These are phyloP conservation scores for Penicillium nucicola DNA, from an alignment of 495 filamentous ascomycete genomes.

Conservation along the genomic window DNA sequence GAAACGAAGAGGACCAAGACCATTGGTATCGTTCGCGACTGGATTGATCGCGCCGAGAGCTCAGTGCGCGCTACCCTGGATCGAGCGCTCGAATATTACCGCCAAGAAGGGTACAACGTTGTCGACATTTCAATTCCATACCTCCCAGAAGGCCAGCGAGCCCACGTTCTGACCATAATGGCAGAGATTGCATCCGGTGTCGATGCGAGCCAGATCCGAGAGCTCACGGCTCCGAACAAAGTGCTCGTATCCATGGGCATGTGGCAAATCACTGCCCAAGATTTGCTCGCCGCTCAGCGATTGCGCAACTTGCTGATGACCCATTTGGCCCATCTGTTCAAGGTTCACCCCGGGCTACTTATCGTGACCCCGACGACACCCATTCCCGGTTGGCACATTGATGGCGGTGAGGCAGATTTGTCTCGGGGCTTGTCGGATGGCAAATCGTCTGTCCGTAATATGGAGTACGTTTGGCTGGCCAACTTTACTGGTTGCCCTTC, in stretches of 20 bases:
- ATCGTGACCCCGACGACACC: slow-evolving; percentile 80
- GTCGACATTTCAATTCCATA: slow-evolving; percentile 76
- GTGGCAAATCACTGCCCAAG: slow-evolving; percentile 58
- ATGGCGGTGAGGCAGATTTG: slow-evolving; percentile 48
- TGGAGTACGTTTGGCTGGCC: slow-evolving; percentile 87
- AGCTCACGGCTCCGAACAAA: slow-evolving; percentile 68
- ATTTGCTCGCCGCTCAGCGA: slow-evolving; percentile 72
- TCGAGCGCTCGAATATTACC: slow-evolving; percentile 59
- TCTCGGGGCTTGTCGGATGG: slow-evolving; percentile 69
- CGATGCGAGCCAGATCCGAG: slow-evolving; percentile 34
- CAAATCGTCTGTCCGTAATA: slow-evolving; percentile 68
- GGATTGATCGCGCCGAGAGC: slow-evolving; percentile 67
- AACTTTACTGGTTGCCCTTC: slow-evolving; percentile 81
- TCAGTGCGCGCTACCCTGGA: slow-evolving; percentile 59
- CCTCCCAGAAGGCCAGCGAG: slow-evolving; percentile 68
- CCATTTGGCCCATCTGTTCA: slow-evolving; percentile 72
- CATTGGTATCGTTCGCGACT: slow-evolving; percentile 72
- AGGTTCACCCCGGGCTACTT: slow-evolving; percentile 68
- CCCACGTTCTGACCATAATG: slow-evolving; percentile 81
- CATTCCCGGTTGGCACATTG: slow-evolving; percentile 69
- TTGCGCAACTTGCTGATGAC: slow-evolving; percentile 76
- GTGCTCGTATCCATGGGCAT: slow-evolving; percentile 63
- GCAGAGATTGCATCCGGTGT: slow-evolving; percentile 54
- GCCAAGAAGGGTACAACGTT: slow-evolving; percentile 58
- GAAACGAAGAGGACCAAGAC: slow-evolving; percentile 38